Evolutionary conservation across 768 basidiomycete species (phyloP), one percentile per base, ranked within the genome.

Genomic region (Filobasidium wieringae): DNA sequence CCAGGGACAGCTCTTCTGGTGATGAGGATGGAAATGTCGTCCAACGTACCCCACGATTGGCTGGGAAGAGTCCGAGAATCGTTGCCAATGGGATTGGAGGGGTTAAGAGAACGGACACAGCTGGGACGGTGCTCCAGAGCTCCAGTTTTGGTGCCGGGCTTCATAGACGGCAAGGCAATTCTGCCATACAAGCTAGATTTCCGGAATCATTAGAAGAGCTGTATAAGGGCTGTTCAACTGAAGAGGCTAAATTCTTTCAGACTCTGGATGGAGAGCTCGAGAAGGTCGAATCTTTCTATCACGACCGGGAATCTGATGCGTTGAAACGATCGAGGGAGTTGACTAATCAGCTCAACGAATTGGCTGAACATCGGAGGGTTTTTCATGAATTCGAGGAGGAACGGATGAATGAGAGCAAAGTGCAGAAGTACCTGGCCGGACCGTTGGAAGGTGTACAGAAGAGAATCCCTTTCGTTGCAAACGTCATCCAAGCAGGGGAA

Each of bases 251-350:
- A 6, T 97, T 95, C 76, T 87, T 97, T 59, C 78, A 81, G 2
- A 77, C 82, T 24, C 78, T 96, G 7, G 87, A 95, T 63, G 68
- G 68, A 0, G 84, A 99, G 69, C 76, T 96, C 2, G 82, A 84
- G 22, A 95, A 93, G 71, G 82, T 96, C 12, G 87, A 87, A 59
- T 74, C 76, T 0, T 99, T 99, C 72, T 97, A 88, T 69, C 66
- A 80, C 5, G 81, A 80, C 26, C 79, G 90, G 83, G 74, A 78
- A 78, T 45, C 82, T 80, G 74, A 84, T 80, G 81, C 74, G 4
- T 49, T 64, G 1, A 58, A 65, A 24, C 67, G 76, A 14, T 72
- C 68, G 8, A 64, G 73, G n/a, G 67, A 73, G 11, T 59, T 97
- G 5, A 79, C 80, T 57, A 77, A 77, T 39, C 91, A 96, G 68